These are phyloP conservation scores for Antitrichia curtipendula DNA, from an alignment of 225 moss, liverwort and hornwort species.

Conservation along the genomic window DNA sequence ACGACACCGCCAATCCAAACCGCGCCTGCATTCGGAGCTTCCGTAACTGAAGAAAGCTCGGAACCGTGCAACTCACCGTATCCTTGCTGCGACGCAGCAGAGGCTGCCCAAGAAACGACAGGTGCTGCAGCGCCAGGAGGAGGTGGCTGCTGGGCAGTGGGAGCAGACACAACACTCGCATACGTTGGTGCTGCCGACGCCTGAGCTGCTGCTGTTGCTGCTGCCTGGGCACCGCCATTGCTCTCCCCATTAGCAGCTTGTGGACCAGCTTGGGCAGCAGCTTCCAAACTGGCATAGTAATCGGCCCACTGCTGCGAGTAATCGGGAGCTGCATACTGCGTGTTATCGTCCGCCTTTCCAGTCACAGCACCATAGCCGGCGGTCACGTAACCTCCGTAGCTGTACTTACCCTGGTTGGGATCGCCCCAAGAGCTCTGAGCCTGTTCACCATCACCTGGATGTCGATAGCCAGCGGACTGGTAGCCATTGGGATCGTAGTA, in stretches of 20 bases:
- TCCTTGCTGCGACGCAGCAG: neutral
- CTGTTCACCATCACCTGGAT: conserved; percentile 54
- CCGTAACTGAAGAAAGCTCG: conserved; percentile 1
- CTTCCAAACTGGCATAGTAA: conserved; percentile 63
- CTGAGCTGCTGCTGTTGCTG: conserved; percentile 21
- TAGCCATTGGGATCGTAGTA: conserved; percentile 72
- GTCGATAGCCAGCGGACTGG: conserved; percentile 50
- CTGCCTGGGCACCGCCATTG: conserved; percentile 21
- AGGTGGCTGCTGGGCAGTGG: conserved; percentile 55
- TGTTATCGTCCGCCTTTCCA: neutral
- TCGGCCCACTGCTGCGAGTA: conserved; percentile 79
- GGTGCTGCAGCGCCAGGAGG: conserved; percentile 60
- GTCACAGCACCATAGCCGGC: conserved; percentile 7
- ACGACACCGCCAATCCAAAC: conserved; percentile 30
- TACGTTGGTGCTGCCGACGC: conserved; percentile 33
- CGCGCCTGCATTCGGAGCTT: neutral
- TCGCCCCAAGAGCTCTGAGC: conserved; percentile 57
- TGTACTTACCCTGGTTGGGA: conserved; percentile 57
- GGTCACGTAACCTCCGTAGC: conserved; percentile 42
- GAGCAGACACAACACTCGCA: conserved; percentile 46
- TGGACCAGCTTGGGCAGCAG: conserved; percentile 9
- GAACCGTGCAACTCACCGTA: conserved; percentile 20
- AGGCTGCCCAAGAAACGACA: conserved; percentile 48
- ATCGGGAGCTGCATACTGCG: conserved; percentile 52
- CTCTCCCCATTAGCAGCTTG: conserved; percentile 9